phyloP scores from a whole-genome alignment of 495 filamentous ascomycete genomes.

The Penicillium flavigenum region DNA sequence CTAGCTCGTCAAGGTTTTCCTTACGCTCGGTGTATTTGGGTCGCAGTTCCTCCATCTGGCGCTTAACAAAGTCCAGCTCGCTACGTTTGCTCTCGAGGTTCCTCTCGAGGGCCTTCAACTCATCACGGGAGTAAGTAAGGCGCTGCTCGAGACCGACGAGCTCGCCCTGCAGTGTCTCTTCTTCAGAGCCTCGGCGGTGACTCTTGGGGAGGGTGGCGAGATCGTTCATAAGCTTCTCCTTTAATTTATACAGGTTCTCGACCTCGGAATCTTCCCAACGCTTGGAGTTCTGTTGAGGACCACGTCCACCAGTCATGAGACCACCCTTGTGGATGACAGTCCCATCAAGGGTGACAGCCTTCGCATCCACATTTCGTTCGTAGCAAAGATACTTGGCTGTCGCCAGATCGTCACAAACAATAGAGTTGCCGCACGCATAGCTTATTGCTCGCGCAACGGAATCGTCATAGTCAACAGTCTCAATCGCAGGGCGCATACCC shows the following conservation, averaged over 20 bases:
- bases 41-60: constrained; percentile 68
- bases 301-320: constrained; percentile 91
- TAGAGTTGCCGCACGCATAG: constrained; percentile 92
- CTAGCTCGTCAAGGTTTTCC: constrained; percentile 62
- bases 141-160: constrained; percentile 79
- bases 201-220: constrained; percentile 72
- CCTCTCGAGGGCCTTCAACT: constrained; percentile 76
- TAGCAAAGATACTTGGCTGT: constrained; percentile 90
- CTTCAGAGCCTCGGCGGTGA: constrained; percentile 67
- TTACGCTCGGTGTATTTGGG: constrained; percentile 77
- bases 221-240: constrained; percentile 70
- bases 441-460: constrained; percentile 86
- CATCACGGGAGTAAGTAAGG: constrained; percentile 66
- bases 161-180: constrained; percentile 79
- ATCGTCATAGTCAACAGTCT: constrained; percentile 91
- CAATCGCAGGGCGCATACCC: constrained; percentile 85
- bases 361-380: constrained; percentile 79
- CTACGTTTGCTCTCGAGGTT: constrained; percentile 84
- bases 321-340: constrained; percentile 96
- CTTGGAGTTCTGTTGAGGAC: constrained; percentile 69
- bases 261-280: constrained; percentile 89
- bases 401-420: constrained; percentile 84
- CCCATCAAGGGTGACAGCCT: constrained; percentile 90
- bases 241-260: constrained; percentile 69
- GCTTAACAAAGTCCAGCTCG: constrained; percentile 70